Evolutionary conservation across 352 stramenopile species (phyloP).

Genomic region (Globisporangium spinosum): DNA sequence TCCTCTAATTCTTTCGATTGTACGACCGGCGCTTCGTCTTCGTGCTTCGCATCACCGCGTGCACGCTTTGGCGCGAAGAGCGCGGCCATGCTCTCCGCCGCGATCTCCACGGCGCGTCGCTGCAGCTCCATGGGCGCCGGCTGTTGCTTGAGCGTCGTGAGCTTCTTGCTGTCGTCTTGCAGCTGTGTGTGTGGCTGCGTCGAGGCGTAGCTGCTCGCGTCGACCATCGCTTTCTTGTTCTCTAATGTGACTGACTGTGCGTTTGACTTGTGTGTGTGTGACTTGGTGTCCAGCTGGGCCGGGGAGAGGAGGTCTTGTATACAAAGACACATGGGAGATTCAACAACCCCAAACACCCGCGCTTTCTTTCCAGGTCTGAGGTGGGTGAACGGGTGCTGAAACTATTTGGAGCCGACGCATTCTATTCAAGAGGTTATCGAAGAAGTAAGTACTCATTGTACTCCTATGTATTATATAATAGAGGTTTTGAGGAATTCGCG

Average conservation of each 20-base stretch:
- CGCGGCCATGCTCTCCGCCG: constrained; percentile 15
- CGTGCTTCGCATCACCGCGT: not conserved
- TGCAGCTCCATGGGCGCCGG: constrained; percentile 6
- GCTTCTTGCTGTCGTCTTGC: not conserved
- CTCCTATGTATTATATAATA: not conserved
- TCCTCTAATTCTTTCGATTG: not conserved
- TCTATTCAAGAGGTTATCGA: not conserved
- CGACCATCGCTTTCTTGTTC: constrained; percentile 9
- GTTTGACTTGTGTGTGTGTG: not conserved
- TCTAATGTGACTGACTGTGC: not conserved
- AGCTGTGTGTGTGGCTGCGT: not conserved
- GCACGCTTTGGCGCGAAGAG: constrained; percentile 5
- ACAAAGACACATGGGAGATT: not conserved
- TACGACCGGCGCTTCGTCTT: not conserved
- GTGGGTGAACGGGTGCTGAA: constrained; percentile 1
- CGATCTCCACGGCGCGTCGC: constrained; percentile 13
- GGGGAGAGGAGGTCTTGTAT: constrained; percentile 1
- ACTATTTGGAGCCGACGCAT: not conserved
- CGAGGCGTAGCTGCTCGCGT: constrained; percentile 2
- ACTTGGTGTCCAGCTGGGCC: not conserved
- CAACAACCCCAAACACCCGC: not conserved
- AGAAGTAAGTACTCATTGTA: not conserved
- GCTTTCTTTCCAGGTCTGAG: not conserved
- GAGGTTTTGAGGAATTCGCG: not conserved
- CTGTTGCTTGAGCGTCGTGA: not conserved